Evolutionary conservation across 1,139 yeast genomes (phyloP).

Genomic region (Yamadazyma pseudoaaseri): DNA sequence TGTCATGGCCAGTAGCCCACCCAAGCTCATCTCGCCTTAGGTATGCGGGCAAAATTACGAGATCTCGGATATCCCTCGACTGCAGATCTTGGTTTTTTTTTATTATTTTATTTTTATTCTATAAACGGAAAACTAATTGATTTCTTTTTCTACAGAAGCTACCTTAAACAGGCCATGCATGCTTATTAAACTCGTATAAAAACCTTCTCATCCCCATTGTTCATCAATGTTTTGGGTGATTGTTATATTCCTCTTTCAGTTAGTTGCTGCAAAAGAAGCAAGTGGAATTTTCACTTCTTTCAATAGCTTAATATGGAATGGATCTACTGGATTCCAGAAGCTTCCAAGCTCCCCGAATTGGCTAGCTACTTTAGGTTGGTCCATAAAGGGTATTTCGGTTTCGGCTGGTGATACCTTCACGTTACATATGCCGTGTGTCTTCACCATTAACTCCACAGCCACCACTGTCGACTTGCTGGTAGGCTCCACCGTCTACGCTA

Average conservation of each 20-base stretch:
- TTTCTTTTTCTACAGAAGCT: too few species aligned
- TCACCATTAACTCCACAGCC: slow-evolving; percentile 23
- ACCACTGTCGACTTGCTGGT: slow-evolving; percentile 17
- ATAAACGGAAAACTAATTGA: too few species aligned
- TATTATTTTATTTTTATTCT: too few species aligned
- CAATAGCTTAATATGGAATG: slow-evolving; percentile 5
- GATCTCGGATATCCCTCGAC: too few species aligned
- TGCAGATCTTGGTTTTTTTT: too few species aligned
- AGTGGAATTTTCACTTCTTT: slow-evolving; percentile 8
- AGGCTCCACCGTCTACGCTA: slow-evolving; percentile 21
- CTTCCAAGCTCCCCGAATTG: slow-evolving; percentile 19
- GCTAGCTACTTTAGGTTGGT: slow-evolving; percentile 26
- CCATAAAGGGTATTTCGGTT: slow-evolving; percentile 17
- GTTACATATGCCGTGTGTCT: slow-evolving; percentile 30
- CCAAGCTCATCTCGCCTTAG: too few species aligned
- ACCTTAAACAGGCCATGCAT: too few species aligned
- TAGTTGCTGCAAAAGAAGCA: slow-evolving; percentile 4
- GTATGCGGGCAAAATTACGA: too few species aligned
- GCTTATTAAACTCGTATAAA: too few species aligned
- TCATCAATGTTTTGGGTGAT: background rate
- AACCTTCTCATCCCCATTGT: too few species aligned
- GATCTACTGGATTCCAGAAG: background rate
- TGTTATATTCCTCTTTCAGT: background rate
- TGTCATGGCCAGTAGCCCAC: too few species aligned
- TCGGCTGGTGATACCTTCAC: slow-evolving; percentile 33